Base-by-base conservation (phyloP, 2,329 filamentous ascomycete species). In the Colletotrichum musicola region DNA sequence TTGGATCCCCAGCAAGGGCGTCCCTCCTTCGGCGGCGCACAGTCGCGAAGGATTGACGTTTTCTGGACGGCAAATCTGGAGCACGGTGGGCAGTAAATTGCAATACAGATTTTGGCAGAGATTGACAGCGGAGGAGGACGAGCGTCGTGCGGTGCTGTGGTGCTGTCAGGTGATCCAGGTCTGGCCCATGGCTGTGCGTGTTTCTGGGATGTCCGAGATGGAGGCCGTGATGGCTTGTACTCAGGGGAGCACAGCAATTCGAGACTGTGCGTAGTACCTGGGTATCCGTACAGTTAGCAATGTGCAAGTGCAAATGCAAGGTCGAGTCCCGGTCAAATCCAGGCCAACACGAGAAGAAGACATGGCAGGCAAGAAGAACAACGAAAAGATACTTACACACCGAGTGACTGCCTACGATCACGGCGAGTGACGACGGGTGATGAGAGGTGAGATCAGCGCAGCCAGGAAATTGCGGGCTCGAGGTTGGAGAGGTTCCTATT, bases 391-490 rank as follows among this genome's bases (percentile, higher is more conserved):
- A 35, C 38, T 38, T 54, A 62, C 59, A 62, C 38, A 35, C 20
- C 9, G 25, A 53, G 1, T 14, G n/a, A 7, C 10, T 50, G 9
- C 30, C 56, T 42, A 53, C 22, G 51, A 66, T 62, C 56, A 54
- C 27, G 20, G 56, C 42, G 30, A 44, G 53, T 46, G 46, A 65
- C 40, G 54, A 61, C 54, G 13, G 44, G 49, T 50, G 55, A 60
- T 40, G 50, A 55, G 64, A 57, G 53, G 53, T 63, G 51, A 13
- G 63, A 69, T 68, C 63, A 58, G 64, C 67, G 66, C 66, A 69
- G 38, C 40, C 27, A 58, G 67, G 67, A 69, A 69, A 69, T 69
- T 69, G 63, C 67, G 25, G 53, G 58, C 63, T 63, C 20, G 42
- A 56, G 40, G 46, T 55, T 69, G 63, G 63, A 68, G 20, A 51